These are phyloP conservation scores for Ceratocystis eucalypticola DNA, from an alignment of 2,329 filamentous ascomycete genomes.

Conservation along the genomic window DNA sequence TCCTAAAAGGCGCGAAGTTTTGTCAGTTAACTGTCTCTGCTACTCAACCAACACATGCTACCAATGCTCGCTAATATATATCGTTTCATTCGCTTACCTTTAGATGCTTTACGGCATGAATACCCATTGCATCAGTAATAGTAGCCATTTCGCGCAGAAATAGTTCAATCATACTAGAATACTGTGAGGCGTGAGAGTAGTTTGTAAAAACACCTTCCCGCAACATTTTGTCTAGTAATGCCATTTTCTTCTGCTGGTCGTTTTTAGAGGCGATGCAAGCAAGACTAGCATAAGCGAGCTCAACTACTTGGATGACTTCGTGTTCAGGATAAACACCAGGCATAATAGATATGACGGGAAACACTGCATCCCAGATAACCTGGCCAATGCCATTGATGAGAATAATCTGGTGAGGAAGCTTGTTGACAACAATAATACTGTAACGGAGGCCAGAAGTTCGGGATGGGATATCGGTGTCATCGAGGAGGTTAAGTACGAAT, in stretches of 20 bases:
- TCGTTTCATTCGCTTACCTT: constrained; percentile 32
- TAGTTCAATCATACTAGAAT: constrained; percentile 42
- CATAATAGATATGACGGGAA: constrained; percentile 61
- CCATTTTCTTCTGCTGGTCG: constrained; percentile 25
- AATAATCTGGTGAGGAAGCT: constrained; percentile 41
- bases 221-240: constrained; percentile 40
- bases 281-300: constrained; percentile 52
- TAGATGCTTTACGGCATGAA: constrained; percentile 53
- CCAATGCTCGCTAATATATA: background rate
- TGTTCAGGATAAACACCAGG: constrained; percentile 62
- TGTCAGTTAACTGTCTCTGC: background rate
- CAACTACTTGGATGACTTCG: constrained; percentile 53
- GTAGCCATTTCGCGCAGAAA: constrained; percentile 38
- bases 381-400: constrained; percentile 48
- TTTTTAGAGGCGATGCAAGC: constrained; percentile 28
- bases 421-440: constrained; percentile 40
- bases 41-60: background rate
- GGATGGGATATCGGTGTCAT: constrained; percentile 43
- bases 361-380: constrained; percentile 55
- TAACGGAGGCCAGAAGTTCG: constrained; percentile 44
- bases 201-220: constrained; percentile 42
- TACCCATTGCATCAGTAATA: constrained; percentile 43
- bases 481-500: constrained; percentile 53
- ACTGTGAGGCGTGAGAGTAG: constrained; percentile 44
- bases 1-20: constrained; percentile 30